phyloP scores from a whole-genome alignment of 306 rosid species.

The Malus fusca region DNA sequence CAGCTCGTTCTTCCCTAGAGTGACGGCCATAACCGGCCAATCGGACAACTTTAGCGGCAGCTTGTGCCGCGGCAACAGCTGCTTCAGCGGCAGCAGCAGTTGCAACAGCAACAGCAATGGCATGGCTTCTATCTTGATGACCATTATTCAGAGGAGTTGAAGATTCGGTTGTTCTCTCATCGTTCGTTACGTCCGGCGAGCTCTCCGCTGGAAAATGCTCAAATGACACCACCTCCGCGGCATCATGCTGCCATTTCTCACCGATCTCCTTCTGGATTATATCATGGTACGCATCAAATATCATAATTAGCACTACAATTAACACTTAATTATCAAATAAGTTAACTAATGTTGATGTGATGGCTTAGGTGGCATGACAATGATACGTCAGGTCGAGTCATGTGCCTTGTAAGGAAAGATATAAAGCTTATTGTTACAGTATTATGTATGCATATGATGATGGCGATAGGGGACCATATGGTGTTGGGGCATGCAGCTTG shows the following conservation, averaged over 20 bases:
- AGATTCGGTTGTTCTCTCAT: conserved; percentile 32
- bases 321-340: neutral
- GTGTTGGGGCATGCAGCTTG: neutral
- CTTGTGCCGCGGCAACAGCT: conserved; percentile 74
- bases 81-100: conserved; percentile 85
- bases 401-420: neutral
- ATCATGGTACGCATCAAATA: neutral
- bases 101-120: conserved; percentile 67
- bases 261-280: conserved; percentile 28
- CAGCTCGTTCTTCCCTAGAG: conserved; percentile 71
- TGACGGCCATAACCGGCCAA: conserved; percentile 71
- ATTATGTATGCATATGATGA: conserved; percentile 22
- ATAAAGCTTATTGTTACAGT: conserved; percentile 10
- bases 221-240: conserved; percentile 65
- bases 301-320: neutral
- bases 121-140: conserved; percentile 51
- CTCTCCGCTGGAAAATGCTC: conserved; percentile 72
- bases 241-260: conserved; percentile 53
- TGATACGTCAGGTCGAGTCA: conserved; percentile 29
- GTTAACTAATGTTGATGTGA: conserved; percentile 32
- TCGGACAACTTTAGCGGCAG: conserved; percentile 74
- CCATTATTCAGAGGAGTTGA: conserved; percentile 39
- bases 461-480: conserved; percentile 61
- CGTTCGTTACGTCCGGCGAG: conserved; percentile 59
- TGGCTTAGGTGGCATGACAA: conserved; percentile 51